These are phyloP conservation scores for Diplodia intermedia DNA, from an alignment of 2,329 filamentous ascomycete species.

Conservation along the genomic window DNA sequence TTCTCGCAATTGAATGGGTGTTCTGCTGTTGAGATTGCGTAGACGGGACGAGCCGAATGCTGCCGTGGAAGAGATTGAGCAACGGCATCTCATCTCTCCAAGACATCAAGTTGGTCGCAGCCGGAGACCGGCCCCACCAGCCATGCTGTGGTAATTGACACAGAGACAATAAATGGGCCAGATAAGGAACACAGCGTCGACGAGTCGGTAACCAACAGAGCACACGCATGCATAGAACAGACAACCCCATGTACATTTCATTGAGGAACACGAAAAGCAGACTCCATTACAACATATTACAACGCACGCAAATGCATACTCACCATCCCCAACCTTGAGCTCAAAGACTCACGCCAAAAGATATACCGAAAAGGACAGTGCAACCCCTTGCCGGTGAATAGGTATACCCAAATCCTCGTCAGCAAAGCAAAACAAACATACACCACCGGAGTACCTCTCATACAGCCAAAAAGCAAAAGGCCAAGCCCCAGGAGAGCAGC, in stretches of 20 bases:
- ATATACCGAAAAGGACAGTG: conserved; percentile 2
- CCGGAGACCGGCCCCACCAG: background rate
- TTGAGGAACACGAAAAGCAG: background rate
- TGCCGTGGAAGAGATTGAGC: background rate
- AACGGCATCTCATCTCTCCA: background rate
- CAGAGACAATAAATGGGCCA: background rate
- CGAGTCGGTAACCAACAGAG: background rate
- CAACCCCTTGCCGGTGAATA: background rate
- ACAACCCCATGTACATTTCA: conserved; percentile 3
- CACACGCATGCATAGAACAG: background rate
- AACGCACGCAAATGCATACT: background rate
- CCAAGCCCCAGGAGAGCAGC: background rate
- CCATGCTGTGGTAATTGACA: background rate
- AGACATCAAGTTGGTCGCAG: background rate
- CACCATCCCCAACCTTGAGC: background rate
- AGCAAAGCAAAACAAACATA: background rate
- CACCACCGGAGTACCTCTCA: conserved; percentile 1
- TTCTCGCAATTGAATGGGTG: background rate
- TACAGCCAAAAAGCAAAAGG: background rate
- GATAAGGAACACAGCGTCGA: background rate
- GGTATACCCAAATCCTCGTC: background rate
- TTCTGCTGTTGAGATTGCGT: background rate
- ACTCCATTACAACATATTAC: conserved; percentile 10
- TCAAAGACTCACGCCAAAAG: background rate
- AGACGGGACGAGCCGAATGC: background rate